Evolutionary conservation across 768 basidiomycete species (phyloP), one percentile per base, ranked within the genome.

Genomic region (Albatrellus ellisii): DNA sequence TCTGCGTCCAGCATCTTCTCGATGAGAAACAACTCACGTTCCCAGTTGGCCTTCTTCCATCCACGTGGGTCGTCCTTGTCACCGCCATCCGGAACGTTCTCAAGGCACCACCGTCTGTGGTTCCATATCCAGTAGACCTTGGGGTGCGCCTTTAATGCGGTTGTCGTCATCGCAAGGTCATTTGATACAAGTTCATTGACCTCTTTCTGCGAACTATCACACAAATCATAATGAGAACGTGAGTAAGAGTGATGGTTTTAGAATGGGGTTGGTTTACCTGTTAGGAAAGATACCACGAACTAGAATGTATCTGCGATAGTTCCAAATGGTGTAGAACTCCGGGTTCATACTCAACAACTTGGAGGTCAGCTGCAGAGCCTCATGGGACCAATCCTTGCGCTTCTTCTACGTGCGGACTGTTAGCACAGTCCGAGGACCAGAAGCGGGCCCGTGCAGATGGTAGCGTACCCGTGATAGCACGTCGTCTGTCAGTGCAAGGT

Each of bases 61-160:
- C 67, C 71, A 37, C 69, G 51, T 8, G 59, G 54, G 41, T 74
- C 67, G 1, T 57, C 60, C n/a, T 67, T 65, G 0, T 58, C 61
- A 0, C 88, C 87, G 1, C 79, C 83, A 40, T 70, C 66, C 0
- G 94, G 92, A 9, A 94, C 73, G 41, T 81, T 75, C 57, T 84
- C 81, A 2, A 99, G 73, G 54, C 92, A 92, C 95, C 95, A 98
- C 52, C 79, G 68, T 28, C 95, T 77, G 54, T 99, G 91, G 56
- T 91, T 97, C 95, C 95, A 99, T 52, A 98, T 90, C 81, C 87
- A 90, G 58, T 99, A 99, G 15, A 95, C 80, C 57, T 98, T 99
- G 11, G 95, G 95, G 55, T 92, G 77, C 7, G 71, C 66, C 53
- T 85, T 82, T 33, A 99, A 70, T 5, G 83, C 78, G 4, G 68